Conservation (phyloP, 176 grass and related monocot genomes). For the Phoenix dactylifera region DNA sequence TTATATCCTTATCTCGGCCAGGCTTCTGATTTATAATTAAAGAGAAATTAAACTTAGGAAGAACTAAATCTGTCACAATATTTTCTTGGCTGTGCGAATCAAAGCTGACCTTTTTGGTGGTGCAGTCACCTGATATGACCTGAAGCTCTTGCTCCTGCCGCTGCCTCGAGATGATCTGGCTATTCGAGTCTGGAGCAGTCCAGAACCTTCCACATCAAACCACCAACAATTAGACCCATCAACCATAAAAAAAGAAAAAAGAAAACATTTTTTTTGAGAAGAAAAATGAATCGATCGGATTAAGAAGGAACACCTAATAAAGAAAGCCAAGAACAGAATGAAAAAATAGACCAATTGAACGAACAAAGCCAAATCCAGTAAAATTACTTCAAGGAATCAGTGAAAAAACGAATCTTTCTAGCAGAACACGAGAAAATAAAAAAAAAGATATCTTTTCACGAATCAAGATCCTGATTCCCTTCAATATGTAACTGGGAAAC, state of each 20-base stretch:
- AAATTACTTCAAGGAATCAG: no score
- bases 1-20: conserved; percentile 51
- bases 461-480: no score
- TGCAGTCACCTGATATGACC: conserved; percentile 25
- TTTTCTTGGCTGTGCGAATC: neutral
- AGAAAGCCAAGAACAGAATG: no score
- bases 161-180: conserved; percentile 18
- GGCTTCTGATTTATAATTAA: conserved; percentile 54
- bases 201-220: conserved; percentile 26
- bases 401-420: no score
- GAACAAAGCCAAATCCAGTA: no score
- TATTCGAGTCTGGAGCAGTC: conserved; percentile 32
- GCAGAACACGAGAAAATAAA: no score
- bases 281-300: no score
- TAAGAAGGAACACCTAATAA: no score
- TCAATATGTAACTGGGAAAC: neutral
- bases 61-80: no score
- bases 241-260: neutral
- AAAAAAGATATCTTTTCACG: no score
- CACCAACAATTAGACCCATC: neutral
- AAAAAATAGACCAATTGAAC: no score
- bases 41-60: neutral
- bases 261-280: conserved; percentile 3
- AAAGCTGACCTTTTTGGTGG: conserved; percentile 27
- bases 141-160: conserved; percentile 25